Percentiles rank a stretch among this genome's conserved stretches.
Conservation (phyloP, 768 basidiomycete genomes). For the Mycena haematopus region DNA sequence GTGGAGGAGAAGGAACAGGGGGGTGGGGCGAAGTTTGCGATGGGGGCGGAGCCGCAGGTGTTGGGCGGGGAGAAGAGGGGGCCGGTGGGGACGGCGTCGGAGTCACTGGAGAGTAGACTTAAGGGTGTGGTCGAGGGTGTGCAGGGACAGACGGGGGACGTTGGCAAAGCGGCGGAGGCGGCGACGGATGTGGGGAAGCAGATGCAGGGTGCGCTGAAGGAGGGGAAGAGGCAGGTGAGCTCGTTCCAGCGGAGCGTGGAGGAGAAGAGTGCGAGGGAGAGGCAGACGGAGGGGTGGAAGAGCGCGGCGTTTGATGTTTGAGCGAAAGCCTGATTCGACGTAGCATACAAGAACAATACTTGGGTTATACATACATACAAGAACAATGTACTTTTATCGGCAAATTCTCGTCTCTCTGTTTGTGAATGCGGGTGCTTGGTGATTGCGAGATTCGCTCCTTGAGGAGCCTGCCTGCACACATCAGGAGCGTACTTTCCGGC, state of each 20-base stretch:
- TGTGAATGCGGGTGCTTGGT: no score
- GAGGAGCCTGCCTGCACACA: no score
- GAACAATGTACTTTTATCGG: background rate
- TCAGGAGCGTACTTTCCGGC: no score
- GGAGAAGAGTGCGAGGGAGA: conserved; percentile 41
- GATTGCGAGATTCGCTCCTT: no score
- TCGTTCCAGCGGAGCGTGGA: conserved; percentile 40
- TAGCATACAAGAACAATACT: background rate
- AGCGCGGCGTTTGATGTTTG: conserved; percentile 44
- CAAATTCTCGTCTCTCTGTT: no score
- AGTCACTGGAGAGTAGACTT: conserved; percentile 45
- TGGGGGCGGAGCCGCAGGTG: conserved; percentile 80
- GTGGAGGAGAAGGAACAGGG: conserved; percentile 47
- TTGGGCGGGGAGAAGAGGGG: conserved; percentile 71
- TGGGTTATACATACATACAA: background rate
- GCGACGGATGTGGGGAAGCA: conserved; percentile 33
- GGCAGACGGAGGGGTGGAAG: conserved; percentile 41
- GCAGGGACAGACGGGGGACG: conserved; percentile 8
- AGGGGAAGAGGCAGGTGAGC: conserved; percentile 33
- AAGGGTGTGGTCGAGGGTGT: conserved; percentile 39
- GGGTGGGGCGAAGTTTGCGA: conserved; percentile 52
- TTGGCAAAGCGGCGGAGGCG: conserved; percentile 30
- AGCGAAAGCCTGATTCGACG: background rate
- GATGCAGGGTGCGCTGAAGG: conserved; percentile 25
- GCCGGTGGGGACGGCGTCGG: conserved; percentile 62